phyloP scores from a whole-genome alignment of 371 early-diverging fungal species.

The Saksenaea oblongispora region DNA sequence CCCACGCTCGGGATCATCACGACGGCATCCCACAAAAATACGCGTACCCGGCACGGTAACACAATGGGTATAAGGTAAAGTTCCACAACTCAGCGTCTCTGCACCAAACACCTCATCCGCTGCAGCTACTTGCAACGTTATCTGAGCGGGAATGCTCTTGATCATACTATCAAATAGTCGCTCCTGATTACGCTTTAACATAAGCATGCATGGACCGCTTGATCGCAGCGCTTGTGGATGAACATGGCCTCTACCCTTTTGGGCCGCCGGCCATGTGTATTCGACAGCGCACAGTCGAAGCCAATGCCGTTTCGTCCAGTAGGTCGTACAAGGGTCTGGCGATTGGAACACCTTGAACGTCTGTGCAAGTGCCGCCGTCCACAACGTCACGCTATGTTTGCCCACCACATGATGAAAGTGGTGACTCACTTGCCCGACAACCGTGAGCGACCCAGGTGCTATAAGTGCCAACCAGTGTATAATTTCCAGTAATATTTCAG shows the following conservation, averaged over 20 bases:
- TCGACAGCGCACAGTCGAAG: not conserved
- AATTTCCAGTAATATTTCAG: not conserved
- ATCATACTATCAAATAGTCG: not conserved
- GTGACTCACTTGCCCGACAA: not conserved
- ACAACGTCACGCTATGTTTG: not conserved
- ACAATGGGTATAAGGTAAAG: conserved; percentile 6
- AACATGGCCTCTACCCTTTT: not conserved
- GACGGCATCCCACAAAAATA: not conserved
- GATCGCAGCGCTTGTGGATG: not conserved
- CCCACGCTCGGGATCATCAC: conserved; percentile 1
- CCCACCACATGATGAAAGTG: not conserved
- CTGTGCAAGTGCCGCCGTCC: conserved; percentile 2
- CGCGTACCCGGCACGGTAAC: conserved; percentile 1
- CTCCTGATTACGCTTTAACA: not conserved
- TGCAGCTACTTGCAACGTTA: not conserved
- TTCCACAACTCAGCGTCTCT: conserved; percentile 3
- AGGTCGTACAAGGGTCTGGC: not conserved
- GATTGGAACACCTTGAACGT: not conserved
- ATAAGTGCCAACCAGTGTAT: not conserved
- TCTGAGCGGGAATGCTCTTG: not conserved
- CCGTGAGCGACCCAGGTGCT: not conserved
- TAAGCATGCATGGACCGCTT: not conserved
- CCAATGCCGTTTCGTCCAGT: conserved; percentile 8
- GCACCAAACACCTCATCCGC: not conserved
- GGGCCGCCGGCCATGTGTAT: not conserved